Evolutionary conservation across 805 yeast species (phyloP), one percentile per base, ranked within the genome.

Genomic region (Pichia paraexigua): DNA sequence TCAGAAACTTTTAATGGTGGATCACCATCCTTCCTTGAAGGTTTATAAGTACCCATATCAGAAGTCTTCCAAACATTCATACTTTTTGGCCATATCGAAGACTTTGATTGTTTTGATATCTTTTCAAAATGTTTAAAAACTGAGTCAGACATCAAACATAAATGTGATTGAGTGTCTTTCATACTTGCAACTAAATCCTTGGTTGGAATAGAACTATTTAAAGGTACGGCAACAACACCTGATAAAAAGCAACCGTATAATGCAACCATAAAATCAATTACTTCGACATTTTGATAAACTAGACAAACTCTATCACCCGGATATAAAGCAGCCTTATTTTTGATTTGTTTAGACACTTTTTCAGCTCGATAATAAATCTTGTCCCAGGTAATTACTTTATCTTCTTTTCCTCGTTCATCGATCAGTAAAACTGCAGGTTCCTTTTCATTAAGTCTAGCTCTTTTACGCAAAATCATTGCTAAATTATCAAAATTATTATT

Each of bases 191-290:
- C 74, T 54, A 90, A 80, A 56, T 90, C 96, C 42, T 72, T 72
- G 27, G 83, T 69, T 32, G 85, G 83, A 27, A 81, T 76, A 49
- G 82, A 86, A 53, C 89, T 83, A 49, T 87, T 87, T 42, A 94
- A 81, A 0, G 99, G 99, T 6, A 94, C 92, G 0, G 98, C 98
- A 2, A 94, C 91, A 45, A 89, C 85, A 2, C 96, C 96, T 1
- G 97, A 95, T 51, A 92, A 71, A 58, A 92, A 87, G 63, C 97
- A 91, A 8, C 97, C 99, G 64, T 89, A 78, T 21, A 94, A 66
- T 0, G 98, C 95, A 1, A 87, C 79, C 0, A 87, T 78, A 64
- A 91, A 92, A 56, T 94, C 98, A 13, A 87, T 76, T 2, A 87
- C 82, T 65, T 94, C 98, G 30, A 77, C 76, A 52, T 85, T 89